Evolutionary conservation across 1,284 basidiomycete genomes (phyloP).

Genomic region (Trichosporon ovoides): DNA sequence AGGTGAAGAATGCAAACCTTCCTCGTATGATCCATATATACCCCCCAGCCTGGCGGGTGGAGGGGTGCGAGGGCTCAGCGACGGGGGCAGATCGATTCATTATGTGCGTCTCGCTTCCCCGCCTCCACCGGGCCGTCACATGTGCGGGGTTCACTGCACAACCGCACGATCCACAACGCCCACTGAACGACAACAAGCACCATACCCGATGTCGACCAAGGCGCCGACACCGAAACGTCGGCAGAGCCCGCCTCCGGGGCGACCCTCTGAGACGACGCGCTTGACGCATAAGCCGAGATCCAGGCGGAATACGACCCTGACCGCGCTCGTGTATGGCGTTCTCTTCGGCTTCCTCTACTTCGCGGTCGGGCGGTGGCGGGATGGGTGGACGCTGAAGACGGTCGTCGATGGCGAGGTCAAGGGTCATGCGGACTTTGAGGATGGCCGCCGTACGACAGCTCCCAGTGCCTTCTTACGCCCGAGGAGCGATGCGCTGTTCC

Average conservation of each 20-base stretch:
- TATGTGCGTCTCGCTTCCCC: neutral
- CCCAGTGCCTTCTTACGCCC: constrained; percentile 23
- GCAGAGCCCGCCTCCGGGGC: neutral
- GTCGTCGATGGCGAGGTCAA: neutral
- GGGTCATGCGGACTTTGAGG: constrained; percentile 38
- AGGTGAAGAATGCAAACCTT: neutral
- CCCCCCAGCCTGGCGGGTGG: no score
- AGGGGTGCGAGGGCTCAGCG: no score
- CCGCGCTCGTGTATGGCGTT: neutral
- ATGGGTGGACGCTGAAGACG: neutral
- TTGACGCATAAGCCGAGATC: neutral
- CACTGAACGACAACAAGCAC: neutral
- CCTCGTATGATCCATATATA: neutral
- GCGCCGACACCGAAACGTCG: neutral
- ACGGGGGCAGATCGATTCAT: no score
- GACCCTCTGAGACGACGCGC: neutral
- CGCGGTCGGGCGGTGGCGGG: neutral
- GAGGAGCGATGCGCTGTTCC: constrained; percentile 23
- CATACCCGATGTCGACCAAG: neutral
- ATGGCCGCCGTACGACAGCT: constrained; percentile 24
- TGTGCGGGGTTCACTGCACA: neutral
- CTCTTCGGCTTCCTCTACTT: neutral
- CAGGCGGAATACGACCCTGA: neutral
- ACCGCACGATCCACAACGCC: neutral
- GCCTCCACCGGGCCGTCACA: constrained; percentile 1